A percentile compares a stretch with the other conserved stretches of the same genome.
Conservation (phyloP, 805 yeast species). For the Wickerhamomyces sydowiorum region DNA sequence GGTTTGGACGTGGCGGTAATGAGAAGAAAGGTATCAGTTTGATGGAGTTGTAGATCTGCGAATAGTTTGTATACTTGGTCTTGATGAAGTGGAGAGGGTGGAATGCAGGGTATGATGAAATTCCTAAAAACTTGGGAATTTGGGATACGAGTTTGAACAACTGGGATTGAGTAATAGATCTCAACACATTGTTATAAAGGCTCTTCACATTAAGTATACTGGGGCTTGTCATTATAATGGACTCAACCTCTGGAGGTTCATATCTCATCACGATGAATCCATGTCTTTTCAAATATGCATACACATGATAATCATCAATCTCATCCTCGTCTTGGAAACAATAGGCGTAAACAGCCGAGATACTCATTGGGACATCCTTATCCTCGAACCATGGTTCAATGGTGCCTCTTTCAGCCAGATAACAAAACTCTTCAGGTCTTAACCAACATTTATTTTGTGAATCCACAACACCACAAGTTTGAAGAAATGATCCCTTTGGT, state of each 20-base stretch:
- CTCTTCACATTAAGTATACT: background rate
- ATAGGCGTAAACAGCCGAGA: constrained; percentile 59
- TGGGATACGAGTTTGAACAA: background rate
- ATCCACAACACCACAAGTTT: constrained; percentile 63
- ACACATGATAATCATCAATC: constrained; percentile 58
- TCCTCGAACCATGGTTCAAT: constrained; percentile 33
- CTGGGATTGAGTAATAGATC: background rate
- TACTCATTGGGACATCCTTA: constrained; percentile 38
- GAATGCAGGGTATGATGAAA: constrained; percentile 9
- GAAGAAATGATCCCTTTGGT: constrained; percentile 71
- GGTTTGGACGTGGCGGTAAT: background rate
- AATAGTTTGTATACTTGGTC: constrained; percentile 18
- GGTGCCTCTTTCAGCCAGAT: constrained; percentile 78
- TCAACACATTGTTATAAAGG: background rate
- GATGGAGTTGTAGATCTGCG: constrained; percentile 26
- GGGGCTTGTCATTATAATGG: background rate
- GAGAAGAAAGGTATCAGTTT: constrained; percentile 21
- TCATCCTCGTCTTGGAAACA: constrained; percentile 36
- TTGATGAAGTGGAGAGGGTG: constrained; percentile 11
- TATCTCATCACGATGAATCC: constrained; percentile 61
- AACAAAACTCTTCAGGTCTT: constrained; percentile 63
- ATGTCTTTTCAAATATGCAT: constrained; percentile 65
- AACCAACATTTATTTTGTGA: constrained; percentile 44
- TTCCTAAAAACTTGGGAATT: constrained; percentile 1
- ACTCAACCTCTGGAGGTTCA: constrained; percentile 7